These are phyloP conservation scores for Trametes elegans DNA, from an alignment of 768 basidiomycete species.

Conservation along the genomic window DNA sequence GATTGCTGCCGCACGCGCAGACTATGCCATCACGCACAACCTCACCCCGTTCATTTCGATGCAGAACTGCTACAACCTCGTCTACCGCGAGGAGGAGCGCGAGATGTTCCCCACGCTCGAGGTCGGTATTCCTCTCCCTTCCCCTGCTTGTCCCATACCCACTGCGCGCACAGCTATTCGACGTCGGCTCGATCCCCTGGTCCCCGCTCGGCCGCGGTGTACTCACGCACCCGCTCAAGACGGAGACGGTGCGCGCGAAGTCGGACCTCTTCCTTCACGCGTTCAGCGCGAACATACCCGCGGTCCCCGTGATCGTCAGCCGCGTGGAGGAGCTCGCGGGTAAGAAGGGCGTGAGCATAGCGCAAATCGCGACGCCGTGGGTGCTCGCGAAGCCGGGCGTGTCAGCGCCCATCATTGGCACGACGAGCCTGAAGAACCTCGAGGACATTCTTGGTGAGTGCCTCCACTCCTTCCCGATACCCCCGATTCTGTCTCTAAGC, in stretches of 20 bases:
- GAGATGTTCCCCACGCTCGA: slow-evolving; percentile 53
- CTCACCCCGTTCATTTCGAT: slow-evolving; percentile 58
- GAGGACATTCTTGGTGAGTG: slow-evolving; percentile 36
- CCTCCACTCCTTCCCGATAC: neutral
- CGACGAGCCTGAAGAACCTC: slow-evolving; percentile 36
- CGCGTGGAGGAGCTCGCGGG: slow-evolving; percentile 43
- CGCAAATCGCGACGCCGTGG: slow-evolving; percentile 42
- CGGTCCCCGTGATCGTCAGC: neutral
- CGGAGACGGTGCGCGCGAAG: slow-evolving; percentile 21
- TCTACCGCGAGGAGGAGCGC: slow-evolving; percentile 62
- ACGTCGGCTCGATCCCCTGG: slow-evolving; percentile 37
- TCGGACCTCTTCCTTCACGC: neutral
- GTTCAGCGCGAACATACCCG: neutral
- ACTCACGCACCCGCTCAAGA: slow-evolving; percentile 27
- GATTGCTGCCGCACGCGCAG: slow-evolving; percentile 19
- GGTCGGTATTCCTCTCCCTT: slow-evolving; percentile 19
- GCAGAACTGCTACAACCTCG: slow-evolving; percentile 58
- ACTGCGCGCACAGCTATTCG: slow-evolving; percentile 19
- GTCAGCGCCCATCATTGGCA: slow-evolving; percentile 43
- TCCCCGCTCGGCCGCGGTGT: slow-evolving; percentile 36
- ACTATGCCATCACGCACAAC: slow-evolving; percentile 38
- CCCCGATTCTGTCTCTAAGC: neutral
- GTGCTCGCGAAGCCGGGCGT: slow-evolving; percentile 30
- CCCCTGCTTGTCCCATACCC: neutral
- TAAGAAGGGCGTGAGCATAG: slow-evolving; percentile 40